Evolutionary conservation across 768 basidiomycete genomes (phyloP), one percentile per base, ranked within the genome.

Genomic region (Gloeostereum incarnatum): DNA sequence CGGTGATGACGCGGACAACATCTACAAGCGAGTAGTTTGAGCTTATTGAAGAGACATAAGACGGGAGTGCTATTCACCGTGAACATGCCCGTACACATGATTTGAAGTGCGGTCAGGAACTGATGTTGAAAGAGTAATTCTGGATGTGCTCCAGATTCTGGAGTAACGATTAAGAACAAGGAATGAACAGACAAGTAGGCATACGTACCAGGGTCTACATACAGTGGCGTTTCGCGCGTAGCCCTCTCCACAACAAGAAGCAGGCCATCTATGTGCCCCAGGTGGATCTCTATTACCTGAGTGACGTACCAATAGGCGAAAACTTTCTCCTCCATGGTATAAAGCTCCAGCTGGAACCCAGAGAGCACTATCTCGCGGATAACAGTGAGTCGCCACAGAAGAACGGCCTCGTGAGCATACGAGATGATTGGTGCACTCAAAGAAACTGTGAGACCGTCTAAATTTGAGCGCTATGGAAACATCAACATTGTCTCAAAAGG

Each of bases 301-400:
- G 69, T 52, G 4, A 65, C 60, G 49, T 84, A 84, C 80, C 84
- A 88, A 56, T 89, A 88, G 2, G 85, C 80, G 44, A 86, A 74
- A 0, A 80, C 63, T 23, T 63, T 71, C 50, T 91, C 88, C 30
- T 81, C 72, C 1, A 66, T 55, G 16, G 73, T 63, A 48, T 88
- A 86, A 5, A 91, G 55, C 31, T 84, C 81, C 16, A 88, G 56
- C 53, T 89, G 84, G 44, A 85, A 82, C 2, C 83, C 88, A 1
- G 84, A 79, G 31, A 81, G 61, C 4, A 88, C 55, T 10, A 91
- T 64, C 45, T 90, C 84, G 26, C 75, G 69, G 3, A 84, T 65
- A 7, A 69, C 57, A 4, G 69, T 59, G 13, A 86, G 55, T 31
- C 84, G 69, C 67, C 76, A 77, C n/a, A 72, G 39, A 3, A 78